Percentiles rank a stretch among this genome's conserved stretches.
phyloP scores from a whole-genome alignment of 352 stramenopile genomes.

The Pythium aquatile region DNA sequence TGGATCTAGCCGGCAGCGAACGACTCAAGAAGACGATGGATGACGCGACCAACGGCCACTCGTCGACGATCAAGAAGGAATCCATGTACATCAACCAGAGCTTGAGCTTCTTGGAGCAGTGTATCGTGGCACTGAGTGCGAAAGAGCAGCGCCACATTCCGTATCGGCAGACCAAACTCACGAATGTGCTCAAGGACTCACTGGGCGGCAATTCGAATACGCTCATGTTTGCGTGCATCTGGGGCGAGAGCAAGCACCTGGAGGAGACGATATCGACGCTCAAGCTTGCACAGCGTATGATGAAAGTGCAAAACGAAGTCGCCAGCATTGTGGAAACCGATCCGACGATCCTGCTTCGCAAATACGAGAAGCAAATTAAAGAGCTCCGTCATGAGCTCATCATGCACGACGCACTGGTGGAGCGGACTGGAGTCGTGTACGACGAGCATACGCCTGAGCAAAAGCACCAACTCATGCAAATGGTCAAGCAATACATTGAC shows the following conservation, averaged over 20 bases:
- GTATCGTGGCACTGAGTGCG: constrained; percentile 87
- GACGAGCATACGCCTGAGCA: constrained; percentile 92
- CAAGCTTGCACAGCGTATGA: constrained; percentile 92
- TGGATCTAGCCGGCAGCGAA: constrained; percentile 95
- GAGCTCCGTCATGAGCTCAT: constrained; percentile 93
- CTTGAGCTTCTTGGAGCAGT: constrained; percentile 95
- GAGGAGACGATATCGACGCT: constrained; percentile 94
- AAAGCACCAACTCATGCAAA: constrained; percentile 73
- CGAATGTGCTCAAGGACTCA: constrained; percentile 91
- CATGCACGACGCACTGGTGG: constrained; percentile 93
- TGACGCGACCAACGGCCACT: constrained; percentile 27
- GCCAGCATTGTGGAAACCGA: constrained; percentile 86
- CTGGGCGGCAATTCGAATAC: constrained; percentile 96
- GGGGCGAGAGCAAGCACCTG: constrained; percentile 89
- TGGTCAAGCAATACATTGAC: constrained; percentile 75
- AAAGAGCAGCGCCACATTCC: constrained; percentile 83
- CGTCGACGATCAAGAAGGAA: constrained; percentile 93
- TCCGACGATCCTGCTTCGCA: constrained; percentile 78
- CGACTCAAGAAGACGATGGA: constrained; percentile 93
- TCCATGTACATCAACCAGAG: constrained; percentile 98
- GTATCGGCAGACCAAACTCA: constrained; percentile 95
- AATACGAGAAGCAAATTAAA: constrained; percentile 91
- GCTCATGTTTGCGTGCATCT: constrained; percentile 94
- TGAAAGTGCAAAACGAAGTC: constrained; percentile 91
- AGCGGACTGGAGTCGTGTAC: constrained; percentile 81